These are phyloP conservation scores for Pseudocercospora macadamiae DNA, from an alignment of 2,329 filamentous ascomycete genomes.

Conservation along the genomic window DNA sequence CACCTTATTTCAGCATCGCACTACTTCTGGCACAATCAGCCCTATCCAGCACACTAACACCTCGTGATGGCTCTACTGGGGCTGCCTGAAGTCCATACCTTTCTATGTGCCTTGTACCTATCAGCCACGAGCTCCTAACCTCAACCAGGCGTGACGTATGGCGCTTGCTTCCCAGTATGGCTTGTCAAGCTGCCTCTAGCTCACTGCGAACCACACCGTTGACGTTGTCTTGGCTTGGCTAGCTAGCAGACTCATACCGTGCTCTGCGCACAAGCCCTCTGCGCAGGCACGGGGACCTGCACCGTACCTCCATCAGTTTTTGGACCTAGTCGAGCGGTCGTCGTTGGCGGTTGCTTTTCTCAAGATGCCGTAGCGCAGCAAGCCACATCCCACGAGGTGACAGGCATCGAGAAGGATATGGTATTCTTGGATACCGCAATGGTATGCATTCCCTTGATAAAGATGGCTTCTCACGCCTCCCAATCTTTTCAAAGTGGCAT, in stretches of 20 bases:
- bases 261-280: constrained; percentile 1
- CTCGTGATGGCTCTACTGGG: constrained; percentile 21
- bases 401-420: neutral
- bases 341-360: constrained; percentile 7
- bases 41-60: neutral
- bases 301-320: constrained; percentile 4
- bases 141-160: constrained; percentile 20
- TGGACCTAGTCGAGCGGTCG: constrained; percentile 7
- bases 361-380: constrained; percentile 12
- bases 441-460: constrained; percentile 7
- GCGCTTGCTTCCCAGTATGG: constrained; percentile 4
- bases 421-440: neutral
- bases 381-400: constrained; percentile 15
- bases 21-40: constrained; percentile 2
- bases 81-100: constrained; percentile 21
- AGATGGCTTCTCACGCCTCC: constrained; percentile 4
- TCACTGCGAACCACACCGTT: constrained; percentile 3
- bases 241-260: neutral
- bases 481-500: neutral
- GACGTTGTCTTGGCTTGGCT: constrained; percentile 11
- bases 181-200: constrained; percentile 11
- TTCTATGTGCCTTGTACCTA: constrained; percentile 7
- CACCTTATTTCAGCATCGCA: constrained; percentile 23
- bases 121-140: constrained; percentile 11
- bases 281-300: neutral